Conservation (phyloP, 2,329 filamentous ascomycete genomes). For the Hysterium pulicare region DNA sequence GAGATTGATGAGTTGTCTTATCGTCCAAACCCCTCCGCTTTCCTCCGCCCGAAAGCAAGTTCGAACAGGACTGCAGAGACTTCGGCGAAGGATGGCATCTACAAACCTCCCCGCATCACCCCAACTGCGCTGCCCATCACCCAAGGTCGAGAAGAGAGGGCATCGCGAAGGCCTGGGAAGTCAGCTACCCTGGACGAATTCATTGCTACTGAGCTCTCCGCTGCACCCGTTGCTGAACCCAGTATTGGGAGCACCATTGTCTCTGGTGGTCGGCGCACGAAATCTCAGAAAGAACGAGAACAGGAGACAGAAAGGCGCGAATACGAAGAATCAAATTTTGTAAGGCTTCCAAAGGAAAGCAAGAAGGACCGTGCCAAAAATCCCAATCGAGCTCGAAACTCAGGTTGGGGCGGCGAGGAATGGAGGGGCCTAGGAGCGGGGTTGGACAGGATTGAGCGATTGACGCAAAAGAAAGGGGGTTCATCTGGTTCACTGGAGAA, state of each 20-base stretch:
- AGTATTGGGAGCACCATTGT: constrained; percentile 90
- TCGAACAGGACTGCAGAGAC: constrained; percentile 26
- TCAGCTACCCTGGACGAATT: constrained; percentile 92
- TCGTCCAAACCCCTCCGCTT: constrained; percentile 57
- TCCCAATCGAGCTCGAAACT: constrained; percentile 41
- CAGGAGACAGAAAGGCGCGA: constrained; percentile 74
- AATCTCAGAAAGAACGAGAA: constrained; percentile 71
- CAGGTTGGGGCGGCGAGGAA: constrained; percentile 85
- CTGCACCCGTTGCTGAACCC: constrained; percentile 77
- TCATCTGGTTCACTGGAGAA: constrained; percentile 63
- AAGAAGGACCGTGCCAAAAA: constrained; percentile 80
- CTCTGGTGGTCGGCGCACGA: constrained; percentile 72
- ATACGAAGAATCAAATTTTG: constrained; percentile 92
- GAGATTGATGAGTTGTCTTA: constrained; percentile 59
- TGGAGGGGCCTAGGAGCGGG: constrained; percentile 84
- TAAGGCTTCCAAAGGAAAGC: constrained; percentile 76
- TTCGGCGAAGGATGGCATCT: constrained; percentile 62
- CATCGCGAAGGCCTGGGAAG: constrained; percentile 61
- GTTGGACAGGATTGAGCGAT: constrained; percentile 77
- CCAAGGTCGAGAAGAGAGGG: constrained; percentile 58
- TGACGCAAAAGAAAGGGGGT: constrained; percentile 68
- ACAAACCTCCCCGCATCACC: constrained; percentile 83
- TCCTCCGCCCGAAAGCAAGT: constrained; percentile 29
- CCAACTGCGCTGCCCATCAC: constrained; percentile 77
- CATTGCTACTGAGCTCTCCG: constrained; percentile 76